Evolutionary conservation across 164 flowering plant species (phyloP).

Genomic region (Taxillus chinensis): DNA sequence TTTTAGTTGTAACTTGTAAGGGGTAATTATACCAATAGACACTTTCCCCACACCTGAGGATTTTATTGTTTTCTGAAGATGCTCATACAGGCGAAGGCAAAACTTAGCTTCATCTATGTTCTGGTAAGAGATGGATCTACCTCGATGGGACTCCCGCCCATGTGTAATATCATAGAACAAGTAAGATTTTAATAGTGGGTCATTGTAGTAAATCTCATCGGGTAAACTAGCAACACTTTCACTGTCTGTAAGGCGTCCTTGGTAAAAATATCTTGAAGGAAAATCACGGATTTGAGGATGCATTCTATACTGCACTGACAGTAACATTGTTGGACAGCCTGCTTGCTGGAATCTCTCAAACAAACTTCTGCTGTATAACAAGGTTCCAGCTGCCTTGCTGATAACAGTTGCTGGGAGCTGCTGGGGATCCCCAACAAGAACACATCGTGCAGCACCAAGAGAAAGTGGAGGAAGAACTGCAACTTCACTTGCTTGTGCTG

Average conservation of each 20-base stretch:
- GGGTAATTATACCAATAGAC: slow-evolving; percentile 89
- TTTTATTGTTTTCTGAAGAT: slow-evolving; percentile 69
- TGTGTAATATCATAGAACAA: slow-evolving; percentile 73
- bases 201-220: slow-evolving; percentile 75
- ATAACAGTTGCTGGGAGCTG: slow-evolving; percentile 98
- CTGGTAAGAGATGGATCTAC: slow-evolving; percentile 88
- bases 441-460: slow-evolving; percentile 92
- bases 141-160: slow-evolving; percentile 89
- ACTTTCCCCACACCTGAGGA: slow-evolving; percentile 56
- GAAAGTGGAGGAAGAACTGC: slow-evolving; percentile 86
- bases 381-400: slow-evolving; percentile 91
- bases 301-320: slow-evolving; percentile 94
- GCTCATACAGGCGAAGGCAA: slow-evolving; percentile 73
- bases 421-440: slow-evolving; percentile 98
- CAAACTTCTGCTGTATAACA: slow-evolving; percentile 85
- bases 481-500: slow-evolving; percentile 98
- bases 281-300: slow-evolving; percentile 95
- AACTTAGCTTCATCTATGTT: slow-evolving; percentile 84
- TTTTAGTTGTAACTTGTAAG: slow-evolving; percentile 89
- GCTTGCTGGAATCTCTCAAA: slow-evolving; percentile 95
- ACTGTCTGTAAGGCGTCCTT: slow-evolving; percentile 93
- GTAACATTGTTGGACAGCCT: slow-evolving; percentile 88
- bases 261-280: slow-evolving; percentile 89
- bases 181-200: slow-evolving; percentile 69
- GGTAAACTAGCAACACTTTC: slow-evolving; percentile 65